A percentile compares a stretch with the other conserved stretches of the same genome.
Evolutionary conservation across 345 rosid species (phyloP).

Genomic region (Brassica juncea): DNA sequence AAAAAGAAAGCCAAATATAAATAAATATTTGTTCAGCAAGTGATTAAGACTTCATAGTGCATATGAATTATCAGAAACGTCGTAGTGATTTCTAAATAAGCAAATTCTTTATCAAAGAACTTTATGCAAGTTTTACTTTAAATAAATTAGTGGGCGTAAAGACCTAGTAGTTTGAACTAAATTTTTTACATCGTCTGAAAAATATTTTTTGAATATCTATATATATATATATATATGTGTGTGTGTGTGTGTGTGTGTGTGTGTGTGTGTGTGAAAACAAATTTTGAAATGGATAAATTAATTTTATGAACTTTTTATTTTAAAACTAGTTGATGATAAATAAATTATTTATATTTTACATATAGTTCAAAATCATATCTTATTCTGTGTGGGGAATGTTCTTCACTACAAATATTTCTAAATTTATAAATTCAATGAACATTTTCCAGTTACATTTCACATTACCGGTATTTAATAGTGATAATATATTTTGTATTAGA

Average conservation of each 20-base stretch:
- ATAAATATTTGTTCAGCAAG: conserved; percentile 3
- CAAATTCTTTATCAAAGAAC: neutral
- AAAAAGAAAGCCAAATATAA: neutral
- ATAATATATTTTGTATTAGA: neutral
- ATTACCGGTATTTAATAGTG: neutral
- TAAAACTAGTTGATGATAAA: neutral
- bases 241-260: neutral
- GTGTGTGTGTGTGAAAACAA: neutral
- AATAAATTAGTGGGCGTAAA: neutral
- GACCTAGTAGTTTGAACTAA: neutral
- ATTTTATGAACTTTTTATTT: neutral
- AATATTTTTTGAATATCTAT: too few species aligned
- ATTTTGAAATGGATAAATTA: neutral
- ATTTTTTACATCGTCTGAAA: neutral
- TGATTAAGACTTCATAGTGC: conserved; percentile 1
- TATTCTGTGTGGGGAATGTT: neutral
- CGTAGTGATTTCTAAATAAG: neutral
- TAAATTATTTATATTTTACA: neutral
- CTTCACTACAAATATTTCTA: neutral
- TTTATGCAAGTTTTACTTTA: too few species aligned
- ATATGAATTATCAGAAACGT: neutral
- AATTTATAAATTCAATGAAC: neutral
- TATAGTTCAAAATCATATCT: neutral
- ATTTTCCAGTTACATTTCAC: neutral
- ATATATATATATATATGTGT: too few species aligned